Conservation (phyloP, 768 basidiomycete species). For the Pisolithus orientalis region DNA sequence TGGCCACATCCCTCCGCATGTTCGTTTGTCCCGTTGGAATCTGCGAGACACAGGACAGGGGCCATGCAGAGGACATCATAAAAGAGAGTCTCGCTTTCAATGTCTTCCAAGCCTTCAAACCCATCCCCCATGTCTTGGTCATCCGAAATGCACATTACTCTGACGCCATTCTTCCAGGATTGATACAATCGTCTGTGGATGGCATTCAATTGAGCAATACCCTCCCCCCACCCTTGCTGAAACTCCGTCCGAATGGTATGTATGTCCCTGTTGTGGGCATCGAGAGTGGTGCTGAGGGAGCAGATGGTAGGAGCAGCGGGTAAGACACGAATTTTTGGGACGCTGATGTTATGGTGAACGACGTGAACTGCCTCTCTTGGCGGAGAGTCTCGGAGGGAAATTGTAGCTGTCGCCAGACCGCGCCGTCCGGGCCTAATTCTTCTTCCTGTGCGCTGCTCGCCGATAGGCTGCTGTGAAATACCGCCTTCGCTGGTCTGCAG, state of each 20-base stretch:
- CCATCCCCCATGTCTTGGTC: conserved; percentile 25
- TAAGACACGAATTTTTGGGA: conserved; percentile 47
- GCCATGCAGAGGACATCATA: conserved; percentile 11
- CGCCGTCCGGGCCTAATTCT: conserved; percentile 42
- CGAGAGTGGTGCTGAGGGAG: conserved; percentile 43
- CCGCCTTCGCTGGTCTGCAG: background rate
- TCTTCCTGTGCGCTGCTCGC: conserved; percentile 3
- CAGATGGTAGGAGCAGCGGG: conserved; percentile 46
- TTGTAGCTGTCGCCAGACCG: conserved; percentile 59
- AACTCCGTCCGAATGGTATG: conserved; percentile 47
- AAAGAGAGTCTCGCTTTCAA: conserved; percentile 26
- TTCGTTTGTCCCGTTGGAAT: conserved; percentile 14
- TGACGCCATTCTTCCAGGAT: conserved; percentile 42
- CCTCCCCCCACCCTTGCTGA: conserved; percentile 57
- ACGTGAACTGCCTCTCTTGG: conserved; percentile 12
- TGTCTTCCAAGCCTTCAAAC: conserved; percentile 28
- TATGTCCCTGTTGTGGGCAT: conserved; percentile 23
- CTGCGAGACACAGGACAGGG: conserved; percentile 38
- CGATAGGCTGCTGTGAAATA: conserved; percentile 1
- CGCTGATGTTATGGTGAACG: conserved; percentile 3
- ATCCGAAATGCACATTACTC: conserved; percentile 35
- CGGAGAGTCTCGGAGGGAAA: conserved; percentile 45
- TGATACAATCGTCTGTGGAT: conserved; percentile 38
- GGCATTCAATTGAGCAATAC: conserved; percentile 46
- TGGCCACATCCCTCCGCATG: conserved; percentile 37